Evolutionary conservation across 2,329 filamentous ascomycete species (phyloP), one percentile per base, ranked within the genome.

Genomic region (Cladosporium sp.): DNA sequence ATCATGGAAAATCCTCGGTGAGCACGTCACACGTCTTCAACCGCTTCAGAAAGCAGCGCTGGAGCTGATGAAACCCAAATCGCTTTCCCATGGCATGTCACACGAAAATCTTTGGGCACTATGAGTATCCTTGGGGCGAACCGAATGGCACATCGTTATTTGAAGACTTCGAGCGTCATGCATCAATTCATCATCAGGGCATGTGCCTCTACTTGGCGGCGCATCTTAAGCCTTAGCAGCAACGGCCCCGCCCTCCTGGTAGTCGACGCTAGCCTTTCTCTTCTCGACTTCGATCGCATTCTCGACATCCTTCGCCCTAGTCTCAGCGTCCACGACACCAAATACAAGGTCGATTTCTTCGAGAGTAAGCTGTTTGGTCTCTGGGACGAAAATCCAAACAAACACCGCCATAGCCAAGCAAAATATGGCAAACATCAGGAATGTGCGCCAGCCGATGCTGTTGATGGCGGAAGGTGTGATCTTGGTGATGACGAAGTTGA

Each of bases 321-420:
- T 55, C 52, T 55, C 52, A 15, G 52, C 52, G 19, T 47, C 40
- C 5, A 55, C 52, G 9, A 83, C 78, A 1, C 73, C 78, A 59
- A 82, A 81, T 52, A 80, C 73, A 61, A 79, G 79, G 58, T 79
- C 77, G 20, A 79, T 69, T 58, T 79, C 76, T 62, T 79, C 77
- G 15, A 79, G 74, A 0, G 77, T 77, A 8, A 74, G 68, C 62
- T 77, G 74, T 64, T 78, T 78, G 40, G 76, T 79, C 63, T 82
- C 79, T 0, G 74, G 78, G 42, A 82, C 67, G 60, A 71, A 70
- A 7, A 57, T 44, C 64, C 80, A 81, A 13, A 81, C 58, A 73
- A 78, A 64, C 67, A 75, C 73, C 66, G 54, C 20, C 54, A 57
- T 48, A 9, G 28, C 28, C 52, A 55, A 15, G 20, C 52, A 55